These are phyloP conservation scores for Zhuliangozyma blackwelliae DNA, from an alignment of 1,139 yeast genomes.

Conservation along the genomic window DNA sequence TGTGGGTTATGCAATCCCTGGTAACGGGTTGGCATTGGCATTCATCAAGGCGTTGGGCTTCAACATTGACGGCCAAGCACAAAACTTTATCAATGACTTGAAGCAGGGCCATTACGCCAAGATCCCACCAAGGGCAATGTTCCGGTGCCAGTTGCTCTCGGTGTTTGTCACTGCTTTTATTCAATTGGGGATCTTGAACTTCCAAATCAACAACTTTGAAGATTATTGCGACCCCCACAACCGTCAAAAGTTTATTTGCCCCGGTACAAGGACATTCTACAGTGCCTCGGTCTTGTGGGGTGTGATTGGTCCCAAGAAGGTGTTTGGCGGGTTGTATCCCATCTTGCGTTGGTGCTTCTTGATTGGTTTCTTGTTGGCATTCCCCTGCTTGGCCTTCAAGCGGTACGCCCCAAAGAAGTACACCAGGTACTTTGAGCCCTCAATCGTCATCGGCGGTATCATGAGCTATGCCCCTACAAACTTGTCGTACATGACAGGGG, in stretches of 20 bases:
- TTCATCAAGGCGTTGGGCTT: conserved; percentile 54
- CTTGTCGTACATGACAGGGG: conserved; percentile 42
- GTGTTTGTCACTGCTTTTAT: conserved; percentile 41
- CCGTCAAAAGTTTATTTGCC: conserved; percentile 46
- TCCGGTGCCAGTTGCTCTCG: conserved; percentile 54
- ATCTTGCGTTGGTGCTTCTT: conserved; percentile 48
- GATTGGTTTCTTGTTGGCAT: conserved; percentile 47
- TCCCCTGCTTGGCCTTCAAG: conserved; percentile 39
- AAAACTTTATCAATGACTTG: conserved; percentile 47
- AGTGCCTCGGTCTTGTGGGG: conserved; percentile 63
- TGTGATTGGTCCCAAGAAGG: conserved; percentile 59
- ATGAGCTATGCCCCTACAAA: conserved; percentile 46
- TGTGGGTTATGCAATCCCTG: conserved; percentile 59
- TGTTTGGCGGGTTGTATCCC: conserved; percentile 48
- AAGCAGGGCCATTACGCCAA: conserved; percentile 58
- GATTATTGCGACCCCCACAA: conserved; percentile 47
- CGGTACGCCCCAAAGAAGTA: conserved; percentile 26
- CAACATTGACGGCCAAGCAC: conserved; percentile 56
- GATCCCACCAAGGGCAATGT: conserved; percentile 58
- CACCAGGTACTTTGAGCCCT: conserved; percentile 37
- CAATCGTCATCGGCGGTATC: conserved; percentile 39
- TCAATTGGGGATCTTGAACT: conserved; percentile 49
- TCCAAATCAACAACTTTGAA: conserved; percentile 45
- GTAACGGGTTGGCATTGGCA: conserved; percentile 55
- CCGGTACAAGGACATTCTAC: conserved; percentile 44